Evolutionary conservation across 2,329 filamentous ascomycete genomes (phyloP).

Genomic region (Pseudocercospora vitis): DNA sequence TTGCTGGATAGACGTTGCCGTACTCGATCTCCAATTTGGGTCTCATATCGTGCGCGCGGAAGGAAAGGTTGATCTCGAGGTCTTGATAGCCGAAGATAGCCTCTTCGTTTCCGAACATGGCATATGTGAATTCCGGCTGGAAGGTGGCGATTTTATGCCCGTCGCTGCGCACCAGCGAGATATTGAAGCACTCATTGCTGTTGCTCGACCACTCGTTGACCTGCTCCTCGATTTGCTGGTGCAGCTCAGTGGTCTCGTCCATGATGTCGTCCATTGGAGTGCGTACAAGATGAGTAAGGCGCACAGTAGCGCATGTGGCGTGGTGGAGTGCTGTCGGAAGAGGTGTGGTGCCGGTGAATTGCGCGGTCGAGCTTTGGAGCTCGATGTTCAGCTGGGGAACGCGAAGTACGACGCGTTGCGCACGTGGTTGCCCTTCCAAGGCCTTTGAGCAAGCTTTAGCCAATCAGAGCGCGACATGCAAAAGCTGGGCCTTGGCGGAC

Average conservation of each 20-base stretch:
- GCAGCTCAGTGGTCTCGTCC: constrained; percentile 31
- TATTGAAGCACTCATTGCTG: constrained; percentile 62
- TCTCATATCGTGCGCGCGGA: constrained; percentile 71
- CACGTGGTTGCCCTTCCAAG: no score
- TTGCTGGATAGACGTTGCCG: constrained; percentile 66
- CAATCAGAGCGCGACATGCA: no score
- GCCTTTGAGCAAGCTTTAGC: no score
- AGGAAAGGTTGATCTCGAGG: constrained; percentile 71
- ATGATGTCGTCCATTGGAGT: constrained; percentile 15
- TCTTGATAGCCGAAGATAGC: constrained; percentile 86
- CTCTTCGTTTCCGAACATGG: constrained; percentile 92
- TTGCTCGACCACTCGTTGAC: constrained; percentile 53
- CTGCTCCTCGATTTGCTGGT: constrained; percentile 29
- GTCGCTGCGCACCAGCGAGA: constrained; percentile 59
- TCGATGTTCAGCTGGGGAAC: no score
- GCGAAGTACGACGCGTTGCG: no score
- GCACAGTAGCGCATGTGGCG: no score
- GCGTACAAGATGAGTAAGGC: no score
- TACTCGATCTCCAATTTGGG: constrained; percentile 72
- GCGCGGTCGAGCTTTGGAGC: no score
- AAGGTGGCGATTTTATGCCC: constrained; percentile 55
- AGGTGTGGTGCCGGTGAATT: no score
- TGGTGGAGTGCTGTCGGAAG: no score
- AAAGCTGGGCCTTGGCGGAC: no score
- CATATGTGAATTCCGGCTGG: constrained; percentile 82